Base-by-base conservation (phyloP, 2,329 filamentous ascomycete genomes). In the Xylaria sp. region DNA sequence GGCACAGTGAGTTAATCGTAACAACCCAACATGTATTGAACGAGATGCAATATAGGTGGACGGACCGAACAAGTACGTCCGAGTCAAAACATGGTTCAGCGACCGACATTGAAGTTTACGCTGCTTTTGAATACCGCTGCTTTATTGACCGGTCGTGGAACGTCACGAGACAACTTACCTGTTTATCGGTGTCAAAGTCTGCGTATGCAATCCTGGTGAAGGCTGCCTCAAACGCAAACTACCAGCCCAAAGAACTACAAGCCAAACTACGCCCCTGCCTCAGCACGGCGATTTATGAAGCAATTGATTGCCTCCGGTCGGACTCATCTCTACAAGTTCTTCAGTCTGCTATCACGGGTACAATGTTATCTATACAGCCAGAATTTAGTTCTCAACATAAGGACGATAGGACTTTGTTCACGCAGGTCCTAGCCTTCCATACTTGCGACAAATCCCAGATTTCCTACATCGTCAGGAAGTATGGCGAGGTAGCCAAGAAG, bases 41-140 rank as follows among this genome's bases (percentile, higher is more conserved):
- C 40, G 51, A 64, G 49, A 46, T 64, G 9, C 57, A 64, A 31
- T 40, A 23, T 31, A 64, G 60, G 61, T 64, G 61, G 61, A 64
- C 61, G 3, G 61, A 57, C 3, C 37, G 45, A 31, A 53, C 19
- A 28, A 45, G 6, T 62, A 40, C 15, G 57, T 58, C 21, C 4
- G 17, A 51, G 3, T 51, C 55, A 9, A 11, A 7, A 28, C 50
- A 51, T 14, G 2, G 17, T 17, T 19, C 23, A 17, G 33, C 46
- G 28, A 40, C 55, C 23, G 55, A 58, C 8, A 19, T 58, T 17
- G 55, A 58, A 40, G 15, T 58, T 23, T 58, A 58, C 25, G 46
- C 38, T n/a, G 31, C 43, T 15, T 46, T 58, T 7, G 55, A 58
- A 17, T 58, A 58, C 42, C 55, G 55, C 15, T 58, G 55, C 33